These are phyloP conservation scores for Irpex lacteus DNA, from an alignment of 1,284 basidiomycete genomes.

Conservation along the genomic window DNA sequence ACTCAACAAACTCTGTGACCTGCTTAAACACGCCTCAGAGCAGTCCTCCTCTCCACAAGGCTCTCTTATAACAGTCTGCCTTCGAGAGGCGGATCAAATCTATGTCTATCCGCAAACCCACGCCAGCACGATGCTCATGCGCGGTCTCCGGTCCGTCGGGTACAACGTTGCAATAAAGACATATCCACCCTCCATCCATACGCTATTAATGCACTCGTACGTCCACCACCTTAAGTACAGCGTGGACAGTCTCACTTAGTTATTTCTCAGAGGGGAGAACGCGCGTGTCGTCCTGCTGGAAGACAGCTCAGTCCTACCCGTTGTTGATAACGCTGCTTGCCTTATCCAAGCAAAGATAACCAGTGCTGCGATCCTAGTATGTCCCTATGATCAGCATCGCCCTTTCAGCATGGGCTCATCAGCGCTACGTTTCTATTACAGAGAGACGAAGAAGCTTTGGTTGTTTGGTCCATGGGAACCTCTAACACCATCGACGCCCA, in stretches of 20 bases:
- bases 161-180: background rate
- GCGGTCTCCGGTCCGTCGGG: background rate
- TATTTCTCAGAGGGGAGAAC: background rate
- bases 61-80: background rate
- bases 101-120: background rate
- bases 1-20: background rate
- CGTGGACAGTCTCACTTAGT: background rate
- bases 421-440: background rate
- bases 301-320: background rate
- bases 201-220: background rate
- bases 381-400: background rate
- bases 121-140: background rate
- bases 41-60: background rate
- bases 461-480: background rate
- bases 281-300: background rate
- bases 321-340: background rate
- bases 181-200: background rate
- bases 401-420: background rate
- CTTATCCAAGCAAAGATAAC: background rate
- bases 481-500: background rate
- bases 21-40: background rate
- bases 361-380: constrained; percentile 2
- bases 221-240: background rate
- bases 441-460: background rate
- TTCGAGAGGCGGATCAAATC: background rate